Percentiles rank a stretch among this genome's conserved stretches.
Evolutionary conservation across 805 yeast species (phyloP).

Genomic region (Kluyveromyces nonfermentans): DNA sequence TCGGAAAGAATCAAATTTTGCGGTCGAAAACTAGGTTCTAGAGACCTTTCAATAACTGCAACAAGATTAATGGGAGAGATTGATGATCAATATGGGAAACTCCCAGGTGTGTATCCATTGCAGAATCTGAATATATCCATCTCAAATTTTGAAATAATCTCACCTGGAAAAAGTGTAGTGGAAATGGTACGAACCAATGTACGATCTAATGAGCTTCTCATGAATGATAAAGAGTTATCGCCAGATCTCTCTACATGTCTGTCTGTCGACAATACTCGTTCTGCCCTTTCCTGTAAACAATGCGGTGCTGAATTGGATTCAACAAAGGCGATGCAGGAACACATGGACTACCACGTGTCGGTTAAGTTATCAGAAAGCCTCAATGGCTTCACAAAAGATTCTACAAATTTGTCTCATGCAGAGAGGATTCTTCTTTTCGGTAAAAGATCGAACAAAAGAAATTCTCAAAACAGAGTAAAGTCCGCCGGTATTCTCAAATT

Average conservation of each 20-base stretch:
- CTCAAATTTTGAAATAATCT: constrained; percentile 43
- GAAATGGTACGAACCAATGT: constrained; percentile 27
- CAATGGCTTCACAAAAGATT: constrained; percentile 28
- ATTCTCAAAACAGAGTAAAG: constrained; percentile 10
- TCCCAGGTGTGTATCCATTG: constrained; percentile 37
- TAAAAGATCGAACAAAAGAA: constrained; percentile 4
- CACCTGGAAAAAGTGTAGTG: constrained; percentile 23
- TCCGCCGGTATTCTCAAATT: constrained; percentile 24
- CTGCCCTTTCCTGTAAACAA: constrained; percentile 9
- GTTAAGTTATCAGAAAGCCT: constrained; percentile 37
- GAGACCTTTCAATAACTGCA: constrained; percentile 27
- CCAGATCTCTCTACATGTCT: no score
- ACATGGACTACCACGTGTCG: constrained; percentile 47
- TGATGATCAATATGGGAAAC: constrained; percentile 17
- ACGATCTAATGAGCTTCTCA: no score
- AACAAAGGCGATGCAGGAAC: constrained; percentile 31
- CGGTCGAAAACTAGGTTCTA: constrained; percentile 10
- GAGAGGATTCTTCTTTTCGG: constrained; percentile 21
- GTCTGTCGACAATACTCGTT: not conserved
- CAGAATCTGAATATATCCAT: constrained; percentile 42
- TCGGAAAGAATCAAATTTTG: constrained; percentile 12
- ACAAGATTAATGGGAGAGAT: constrained; percentile 36
- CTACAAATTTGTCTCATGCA: constrained; percentile 19
- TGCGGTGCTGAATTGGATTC: constrained; percentile 14
- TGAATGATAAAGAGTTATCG: no score